Percentiles rank a stretch among this genome's conserved stretches.
These are phyloP conservation scores for Cordyceps militaris DNA, from an alignment of 2,329 filamentous ascomycete species.

Conservation along the genomic window DNA sequence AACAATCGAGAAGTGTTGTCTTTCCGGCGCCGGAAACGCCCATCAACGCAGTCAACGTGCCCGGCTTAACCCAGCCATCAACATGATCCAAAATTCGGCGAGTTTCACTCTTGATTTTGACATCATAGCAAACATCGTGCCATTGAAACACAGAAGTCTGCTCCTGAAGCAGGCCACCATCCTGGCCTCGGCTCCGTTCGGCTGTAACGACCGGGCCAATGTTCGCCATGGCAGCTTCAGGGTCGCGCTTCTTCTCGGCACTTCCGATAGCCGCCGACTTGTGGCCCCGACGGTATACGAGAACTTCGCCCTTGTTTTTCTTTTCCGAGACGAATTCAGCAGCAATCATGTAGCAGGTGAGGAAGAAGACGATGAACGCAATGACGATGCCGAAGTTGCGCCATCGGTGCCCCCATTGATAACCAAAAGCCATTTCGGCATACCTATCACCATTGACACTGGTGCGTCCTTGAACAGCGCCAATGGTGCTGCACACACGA, in stretches of 20 bases:
- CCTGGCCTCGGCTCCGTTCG: conserved; percentile 34
- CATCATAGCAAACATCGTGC: conserved; percentile 71
- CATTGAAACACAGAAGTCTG: conserved; percentile 80
- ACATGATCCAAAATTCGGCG: conserved; percentile 77
- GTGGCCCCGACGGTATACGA: conserved; percentile 67
- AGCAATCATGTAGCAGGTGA: conserved; percentile 53
- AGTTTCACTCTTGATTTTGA: conserved; percentile 70
- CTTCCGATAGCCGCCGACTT: conserved; percentile 49
- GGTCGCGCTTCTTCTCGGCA: conserved; percentile 57
- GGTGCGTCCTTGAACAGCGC: conserved; percentile 45
- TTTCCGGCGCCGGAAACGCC: conserved; percentile 91
- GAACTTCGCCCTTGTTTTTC: conserved; percentile 69
- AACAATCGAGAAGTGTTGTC: conserved; percentile 79
- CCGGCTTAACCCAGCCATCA: conserved; percentile 90
- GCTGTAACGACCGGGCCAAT: conserved; percentile 43
- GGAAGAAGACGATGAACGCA: conserved; percentile 56
- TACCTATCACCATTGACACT: conserved; percentile 54
- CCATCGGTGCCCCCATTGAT: conserved; percentile 56
- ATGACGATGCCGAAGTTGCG: conserved; percentile 64
- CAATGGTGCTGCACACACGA: conserved; percentile 52
- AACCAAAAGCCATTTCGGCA: conserved; percentile 47
- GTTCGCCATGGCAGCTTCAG: conserved; percentile 43
- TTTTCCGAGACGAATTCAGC: conserved; percentile 59
- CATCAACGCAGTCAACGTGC: conserved; percentile 85
- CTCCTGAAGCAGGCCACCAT: conserved; percentile 35